Conservation (phyloP, 2,329 filamentous ascomycete species). For the Trichoderma guizhouense region DNA sequence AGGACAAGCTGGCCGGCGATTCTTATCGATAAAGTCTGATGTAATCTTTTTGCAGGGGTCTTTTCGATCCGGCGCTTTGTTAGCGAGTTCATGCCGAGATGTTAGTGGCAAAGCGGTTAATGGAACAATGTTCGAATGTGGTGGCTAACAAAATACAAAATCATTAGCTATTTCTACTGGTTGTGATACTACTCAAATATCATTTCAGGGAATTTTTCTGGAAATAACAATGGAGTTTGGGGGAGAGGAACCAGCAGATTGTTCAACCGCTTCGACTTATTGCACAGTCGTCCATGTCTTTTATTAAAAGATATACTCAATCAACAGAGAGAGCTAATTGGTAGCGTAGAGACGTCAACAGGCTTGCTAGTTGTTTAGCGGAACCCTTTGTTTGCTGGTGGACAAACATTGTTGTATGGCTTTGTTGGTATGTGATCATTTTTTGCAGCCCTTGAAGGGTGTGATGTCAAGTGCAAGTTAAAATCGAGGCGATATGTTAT, state of each 20-base stretch:
- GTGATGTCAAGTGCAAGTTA: too few relatives aligned
- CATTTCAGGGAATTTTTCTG: background rate
- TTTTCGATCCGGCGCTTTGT: background rate
- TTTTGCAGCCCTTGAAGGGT: too few relatives aligned
- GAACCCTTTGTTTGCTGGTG: too few relatives aligned
- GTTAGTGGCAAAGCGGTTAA: background rate
- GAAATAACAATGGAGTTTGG: background rate
- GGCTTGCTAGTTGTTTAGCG: too few relatives aligned
- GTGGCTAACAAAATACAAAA: background rate
- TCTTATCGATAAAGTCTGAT: constrained; percentile 14
- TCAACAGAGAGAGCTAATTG: too few relatives aligned
- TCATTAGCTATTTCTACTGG: background rate
- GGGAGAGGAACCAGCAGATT: too few relatives aligned
- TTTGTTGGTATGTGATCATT: too few relatives aligned
- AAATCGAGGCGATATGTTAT: too few relatives aligned
- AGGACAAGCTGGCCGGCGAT: constrained; percentile 15
- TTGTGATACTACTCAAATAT: background rate
- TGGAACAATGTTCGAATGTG: background rate
- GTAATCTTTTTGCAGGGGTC: constrained; percentile 6
- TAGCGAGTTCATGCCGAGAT: background rate
- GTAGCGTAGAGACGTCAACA: too few relatives aligned
- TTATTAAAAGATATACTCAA: too few relatives aligned
- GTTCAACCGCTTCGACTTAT: background rate
- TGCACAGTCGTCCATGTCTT: too few relatives aligned
- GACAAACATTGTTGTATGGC: too few relatives aligned